Evolutionary conservation across 1,284 basidiomycete species (phyloP), one percentile per base, ranked within the genome.

Genomic region (Wolfiporia cocos): DNA sequence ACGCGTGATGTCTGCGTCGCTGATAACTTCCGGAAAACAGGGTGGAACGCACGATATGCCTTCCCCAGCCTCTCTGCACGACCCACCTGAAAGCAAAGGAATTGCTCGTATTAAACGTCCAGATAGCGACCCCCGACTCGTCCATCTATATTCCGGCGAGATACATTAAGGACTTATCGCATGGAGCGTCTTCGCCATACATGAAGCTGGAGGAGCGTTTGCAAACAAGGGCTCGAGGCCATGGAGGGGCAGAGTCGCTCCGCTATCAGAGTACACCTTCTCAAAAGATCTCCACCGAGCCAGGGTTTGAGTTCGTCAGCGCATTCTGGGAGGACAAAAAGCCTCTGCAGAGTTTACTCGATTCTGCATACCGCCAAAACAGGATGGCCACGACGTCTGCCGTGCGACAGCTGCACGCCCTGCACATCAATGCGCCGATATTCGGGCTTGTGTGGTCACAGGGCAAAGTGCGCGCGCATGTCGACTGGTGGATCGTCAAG

Each of bases 251-350:
- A 9, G 65, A 68, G 7, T 71, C 70, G 3, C 78, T 78, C 52
- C 64, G 67, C n/a, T 76, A 61, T 46, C 76, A 79, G 50, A 66
- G 63, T 21, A 77, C 76, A 0, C 69, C 74, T 4, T 69, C 70
- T 42, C 59, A 63, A 17, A 65, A 65, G 37, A 63, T 72, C 6
- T 69, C 74, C 1, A 65, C 69, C 24, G 59, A 54, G 28, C 62
- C 67, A 1, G 62, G 66, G 10, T 77, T 78, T 49, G 73, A 78
- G 55, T 74, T 79, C 41, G 65, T 62, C 6, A 73, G 76, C 48
- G 67, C 67, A 39, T 61, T 78, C 41, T 75, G 70, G 68, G 76
- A 79, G 50, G 76, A 79, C 56, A 79, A 80, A 63, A 79, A 77
- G 46, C 70, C 73, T 0, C 57, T 67, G 9, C 70, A 74, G 38